Conservation (phyloP, 2,329 filamentous ascomycete species). For the Hypomyces perniciosus region DNA sequence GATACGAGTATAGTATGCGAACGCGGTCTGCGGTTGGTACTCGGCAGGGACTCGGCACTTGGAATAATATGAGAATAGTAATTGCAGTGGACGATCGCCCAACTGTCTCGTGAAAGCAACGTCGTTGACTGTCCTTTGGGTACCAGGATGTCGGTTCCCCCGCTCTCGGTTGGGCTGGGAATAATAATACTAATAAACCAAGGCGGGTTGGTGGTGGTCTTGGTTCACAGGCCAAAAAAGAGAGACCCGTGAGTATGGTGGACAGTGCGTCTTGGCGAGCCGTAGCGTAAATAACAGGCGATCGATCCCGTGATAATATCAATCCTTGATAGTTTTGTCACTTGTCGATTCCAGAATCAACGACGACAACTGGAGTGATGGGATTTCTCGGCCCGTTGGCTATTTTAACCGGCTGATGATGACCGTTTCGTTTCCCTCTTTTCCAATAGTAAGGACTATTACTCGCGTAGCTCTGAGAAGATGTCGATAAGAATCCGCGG, state of each 20-base stretch:
- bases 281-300: constrained; percentile 3
- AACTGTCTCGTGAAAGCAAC: constrained; percentile 2
- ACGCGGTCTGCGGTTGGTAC: neutral
- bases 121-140: constrained; percentile 1
- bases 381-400: too few species aligned
- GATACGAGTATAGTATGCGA: neutral
- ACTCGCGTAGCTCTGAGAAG: constrained; percentile 5
- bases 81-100: neutral
- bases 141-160: constrained; percentile 8
- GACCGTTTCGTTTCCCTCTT: too few species aligned
- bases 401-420: too few species aligned
- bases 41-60: constrained; percentile 3
- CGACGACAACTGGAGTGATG: neutral
- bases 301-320: constrained; percentile 8
- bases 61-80: constrained; percentile 1
- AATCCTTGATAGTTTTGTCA: neutral
- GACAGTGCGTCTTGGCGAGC: constrained; percentile 8
- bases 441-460: neutral
- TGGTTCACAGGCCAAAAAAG: neutral
- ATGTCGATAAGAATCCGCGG: too few species aligned
- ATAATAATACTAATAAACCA: neutral
- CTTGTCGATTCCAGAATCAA: constrained; percentile 9
- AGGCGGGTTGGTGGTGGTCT: neutral
- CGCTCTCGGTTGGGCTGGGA: constrained; percentile 4
- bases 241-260: constrained; percentile 2